Evolutionary conservation across 768 basidiomycete genomes (phyloP).

Genomic region (Tricholoma hemisulphureum): DNA sequence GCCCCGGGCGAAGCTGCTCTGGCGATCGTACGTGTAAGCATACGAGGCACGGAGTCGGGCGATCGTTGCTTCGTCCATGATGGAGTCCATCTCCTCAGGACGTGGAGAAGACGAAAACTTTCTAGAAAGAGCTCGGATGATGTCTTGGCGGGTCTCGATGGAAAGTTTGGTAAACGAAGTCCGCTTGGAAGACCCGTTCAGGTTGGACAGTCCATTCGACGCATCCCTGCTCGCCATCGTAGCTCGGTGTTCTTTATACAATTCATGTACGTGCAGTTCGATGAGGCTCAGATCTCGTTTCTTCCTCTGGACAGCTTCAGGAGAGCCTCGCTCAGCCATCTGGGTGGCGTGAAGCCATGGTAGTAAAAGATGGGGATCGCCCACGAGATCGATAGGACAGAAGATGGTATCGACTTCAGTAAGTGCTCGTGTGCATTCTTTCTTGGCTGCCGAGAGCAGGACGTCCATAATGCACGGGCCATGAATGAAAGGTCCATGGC

Average conservation of each 20-base stretch:
- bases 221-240: background rate
- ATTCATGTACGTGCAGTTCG: conserved; percentile 37
- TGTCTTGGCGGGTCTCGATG: conserved; percentile 50
- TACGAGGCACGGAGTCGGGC: conserved; percentile 47
- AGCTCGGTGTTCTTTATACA: conserved; percentile 25
- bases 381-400: conserved; percentile 1
- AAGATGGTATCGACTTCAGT: conserved; percentile 21
- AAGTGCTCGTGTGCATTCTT: conserved; percentile 16
- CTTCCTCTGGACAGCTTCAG: conserved; percentile 18
- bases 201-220: background rate
- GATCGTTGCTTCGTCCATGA: conserved; percentile 30
- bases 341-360: conserved; percentile 39
- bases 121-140: conserved; percentile 41
- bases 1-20: conserved; percentile 5
- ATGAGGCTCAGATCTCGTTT: conserved; percentile 37
- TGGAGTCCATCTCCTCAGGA: conserved; percentile 21
- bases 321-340: conserved; percentile 18
- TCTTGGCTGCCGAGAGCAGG: conserved; percentile 11
- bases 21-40: conserved; percentile 43
- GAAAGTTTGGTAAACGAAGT: conserved; percentile 33
- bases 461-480: conserved; percentile 32
- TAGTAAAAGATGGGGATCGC: conserved; percentile 23
- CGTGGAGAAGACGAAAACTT: conserved; percentile 37
- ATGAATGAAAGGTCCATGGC: conserved; percentile 10
- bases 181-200: conserved; percentile 1